Evolutionary conservation across 345 rosid genomes (phyloP), one percentile per base, ranked within the genome.

Genomic region (Bretschneidera sinensis): DNA sequence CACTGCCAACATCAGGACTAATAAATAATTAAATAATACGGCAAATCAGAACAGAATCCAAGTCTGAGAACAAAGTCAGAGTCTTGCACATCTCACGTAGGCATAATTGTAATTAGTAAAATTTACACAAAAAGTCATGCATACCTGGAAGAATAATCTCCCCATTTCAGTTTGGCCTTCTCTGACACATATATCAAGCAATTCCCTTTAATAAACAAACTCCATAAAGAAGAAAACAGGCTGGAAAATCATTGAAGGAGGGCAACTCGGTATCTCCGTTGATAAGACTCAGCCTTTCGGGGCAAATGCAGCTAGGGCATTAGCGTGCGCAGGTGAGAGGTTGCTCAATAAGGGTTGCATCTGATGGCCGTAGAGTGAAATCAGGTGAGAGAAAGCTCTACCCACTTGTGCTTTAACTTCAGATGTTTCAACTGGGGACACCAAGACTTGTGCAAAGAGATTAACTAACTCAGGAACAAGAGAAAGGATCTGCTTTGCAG

Each of bases 391-490:
- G 68, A 95, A 95, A 24, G 94, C 82, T 74, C 83, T 76, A 57
- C 99, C 99, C 9, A 95, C 81, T 64, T 78, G 83, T 75, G 85
- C 70, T 79, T 95, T 95, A 62, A 88, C 98, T 79, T 95, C 98
- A 5, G 82, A 54, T 22, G 85, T 85, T 75, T 95, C 99, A 9
- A 65, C 76, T 1, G 91, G 89, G 17, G 99, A 88, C 55, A 84
- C 89, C 54, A 80, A 76, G 34, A 95, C 98, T 83, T 85, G 88
- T 21, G 91, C 99, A 68, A 95, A 91, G 58, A 95, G 65, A 74
- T 82, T 86, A 47, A 95, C 83, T 77, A 95, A 75, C 65, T 95
- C 96, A 0, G 96, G 96, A 39, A 84, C 91, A 52, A 75, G 84
- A 33, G 87, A 59, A 20, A 95, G 85, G 54, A 91, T 87, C 97